A percentile compares a stretch with the other conserved stretches of the same genome.
Evolutionary conservation across 768 basidiomycete species (phyloP).

Genomic region (Serpula lacrymans): DNA sequence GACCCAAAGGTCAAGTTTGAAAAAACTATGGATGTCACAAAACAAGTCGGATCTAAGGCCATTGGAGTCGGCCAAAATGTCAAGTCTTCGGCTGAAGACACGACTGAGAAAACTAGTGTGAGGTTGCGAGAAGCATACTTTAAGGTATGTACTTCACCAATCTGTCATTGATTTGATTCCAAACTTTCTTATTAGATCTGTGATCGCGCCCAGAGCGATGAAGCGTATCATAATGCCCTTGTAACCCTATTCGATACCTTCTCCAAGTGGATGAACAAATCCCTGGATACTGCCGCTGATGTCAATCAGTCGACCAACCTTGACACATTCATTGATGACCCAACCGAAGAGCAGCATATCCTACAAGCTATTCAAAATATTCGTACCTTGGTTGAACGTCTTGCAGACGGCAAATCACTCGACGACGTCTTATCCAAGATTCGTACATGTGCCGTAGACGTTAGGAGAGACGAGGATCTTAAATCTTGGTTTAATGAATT

Average conservation of each 20-base stretch:
- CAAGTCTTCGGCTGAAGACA: slow-evolving; percentile 40
- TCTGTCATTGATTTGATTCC: too few species aligned
- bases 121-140: slow-evolving; percentile 51
- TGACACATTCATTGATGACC: slow-evolving; percentile 55
- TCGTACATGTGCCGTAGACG: slow-evolving; percentile 41
- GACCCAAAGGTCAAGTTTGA: slow-evolving; percentile 58
- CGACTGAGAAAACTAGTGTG: slow-evolving; percentile 36
- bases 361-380: slow-evolving; percentile 44
- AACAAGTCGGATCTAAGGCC: slow-evolving; percentile 50
- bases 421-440: slow-evolving; percentile 43
- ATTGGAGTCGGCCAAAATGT: slow-evolving; percentile 53
- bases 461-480: slow-evolving; percentile 52
- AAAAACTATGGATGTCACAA: slow-evolving; percentile 63
- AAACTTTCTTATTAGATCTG: slow-evolving; percentile 42
- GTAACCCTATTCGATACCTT: slow-evolving; percentile 54
- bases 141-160: slow-evolving; percentile 34
- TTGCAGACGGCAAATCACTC: slow-evolving; percentile 46
- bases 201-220: slow-evolving; percentile 61
- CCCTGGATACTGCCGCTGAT: slow-evolving; percentile 47
- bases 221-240: slow-evolving; percentile 54
- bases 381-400: slow-evolving; percentile 46
- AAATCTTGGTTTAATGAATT: slow-evolving; percentile 54
- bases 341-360: slow-evolving; percentile 61
- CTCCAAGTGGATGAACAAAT: slow-evolving; percentile 53
- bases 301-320: slow-evolving; percentile 44